Conservation (phyloP, 2,329 filamentous ascomycete genomes). For the Akanthomyces lecanii region DNA sequence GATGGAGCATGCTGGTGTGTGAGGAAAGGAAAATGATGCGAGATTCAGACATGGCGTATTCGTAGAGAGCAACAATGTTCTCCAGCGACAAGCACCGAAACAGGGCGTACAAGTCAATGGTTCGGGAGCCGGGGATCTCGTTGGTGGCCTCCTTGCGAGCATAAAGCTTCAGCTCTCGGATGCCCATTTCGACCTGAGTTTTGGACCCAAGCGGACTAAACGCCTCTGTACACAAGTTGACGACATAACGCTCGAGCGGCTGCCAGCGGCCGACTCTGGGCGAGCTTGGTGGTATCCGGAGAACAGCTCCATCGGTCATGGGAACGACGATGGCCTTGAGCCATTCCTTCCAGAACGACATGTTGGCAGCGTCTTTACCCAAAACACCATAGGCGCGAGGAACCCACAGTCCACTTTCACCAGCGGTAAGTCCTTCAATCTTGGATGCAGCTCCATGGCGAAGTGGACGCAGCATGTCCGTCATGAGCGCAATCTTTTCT, state of each 20-base stretch:
- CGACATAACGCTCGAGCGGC: slow-evolving; percentile 90
- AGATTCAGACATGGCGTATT: slow-evolving; percentile 88
- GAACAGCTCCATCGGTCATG: slow-evolving; percentile 83
- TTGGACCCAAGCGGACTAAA: slow-evolving; percentile 88
- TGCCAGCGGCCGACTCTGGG: slow-evolving; percentile 93
- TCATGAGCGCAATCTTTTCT: slow-evolving; percentile 96
- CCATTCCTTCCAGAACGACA: slow-evolving; percentile 98
- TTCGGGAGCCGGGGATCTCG: slow-evolving; percentile 87
- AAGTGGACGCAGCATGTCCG: slow-evolving; percentile 86
- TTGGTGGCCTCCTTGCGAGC: slow-evolving; percentile 89
- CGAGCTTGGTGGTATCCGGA: slow-evolving; percentile 82
- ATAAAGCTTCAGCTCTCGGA: slow-evolving; percentile 86
- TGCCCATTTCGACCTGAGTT: slow-evolving; percentile 88
- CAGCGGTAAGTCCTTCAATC: slow-evolving; percentile 92
- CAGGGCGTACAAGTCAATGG: slow-evolving; percentile 85
- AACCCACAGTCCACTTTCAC: slow-evolving; percentile 93
- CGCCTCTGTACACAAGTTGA: slow-evolving; percentile 94
- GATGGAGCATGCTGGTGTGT: slow-evolving; percentile 91
- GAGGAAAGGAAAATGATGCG: slow-evolving; percentile 95
- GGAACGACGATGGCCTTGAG: slow-evolving; percentile 88
- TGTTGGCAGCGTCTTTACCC: slow-evolving; percentile 76
- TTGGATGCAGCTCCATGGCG: slow-evolving; percentile 93
- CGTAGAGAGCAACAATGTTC: slow-evolving; percentile 88
- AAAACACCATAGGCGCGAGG: slow-evolving; percentile 90
- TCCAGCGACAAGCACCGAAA: slow-evolving; percentile 87